Conservation (phyloP, 1,284 basidiomycete genomes). For the Mycocalia duriaeana region DNA sequence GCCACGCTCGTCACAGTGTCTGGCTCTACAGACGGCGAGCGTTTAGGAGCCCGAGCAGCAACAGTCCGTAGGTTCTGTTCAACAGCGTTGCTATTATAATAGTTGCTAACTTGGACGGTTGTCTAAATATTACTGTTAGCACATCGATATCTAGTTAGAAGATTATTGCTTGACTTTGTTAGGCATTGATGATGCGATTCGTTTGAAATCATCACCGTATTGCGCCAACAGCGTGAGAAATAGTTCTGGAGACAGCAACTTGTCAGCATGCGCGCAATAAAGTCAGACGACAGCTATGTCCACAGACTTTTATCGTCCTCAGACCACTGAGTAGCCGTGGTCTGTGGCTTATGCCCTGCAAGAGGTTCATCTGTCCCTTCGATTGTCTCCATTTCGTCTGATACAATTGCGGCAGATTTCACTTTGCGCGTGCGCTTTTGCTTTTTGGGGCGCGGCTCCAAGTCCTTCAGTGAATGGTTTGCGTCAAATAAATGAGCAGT, state of each 20-base stretch:
- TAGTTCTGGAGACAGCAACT: constrained; percentile 34
- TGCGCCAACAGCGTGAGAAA: constrained; percentile 63
- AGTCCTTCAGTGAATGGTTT: no score
- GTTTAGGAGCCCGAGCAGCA: constrained; percentile 26
- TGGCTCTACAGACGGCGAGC: constrained; percentile 7
- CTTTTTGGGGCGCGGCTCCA: no score
- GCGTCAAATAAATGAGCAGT: no score
- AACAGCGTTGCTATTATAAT: constrained; percentile 46
- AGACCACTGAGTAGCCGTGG: constrained; percentile 40
- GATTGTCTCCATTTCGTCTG: no score
- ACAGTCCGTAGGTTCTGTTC: constrained; percentile 38
- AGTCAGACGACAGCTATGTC: constrained; percentile 10
- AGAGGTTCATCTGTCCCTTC: no score
- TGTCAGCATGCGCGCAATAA: constrained; percentile 16
- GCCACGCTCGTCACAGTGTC: not conserved
- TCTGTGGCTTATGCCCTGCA: no score
- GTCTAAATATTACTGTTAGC: constrained; percentile 38
- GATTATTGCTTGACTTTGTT: constrained; percentile 53
- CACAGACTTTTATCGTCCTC: constrained; percentile 54
- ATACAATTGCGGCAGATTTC: no score
- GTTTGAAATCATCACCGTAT: constrained; percentile 73
- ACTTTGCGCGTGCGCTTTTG: no score
- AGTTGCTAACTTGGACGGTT: constrained; percentile 71
- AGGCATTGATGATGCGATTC: constrained; percentile 69
- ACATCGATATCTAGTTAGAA: constrained; percentile 8